These are phyloP conservation scores for Bipolaris bicolor DNA, from an alignment of 2,329 filamentous ascomycete genomes.

Conservation along the genomic window DNA sequence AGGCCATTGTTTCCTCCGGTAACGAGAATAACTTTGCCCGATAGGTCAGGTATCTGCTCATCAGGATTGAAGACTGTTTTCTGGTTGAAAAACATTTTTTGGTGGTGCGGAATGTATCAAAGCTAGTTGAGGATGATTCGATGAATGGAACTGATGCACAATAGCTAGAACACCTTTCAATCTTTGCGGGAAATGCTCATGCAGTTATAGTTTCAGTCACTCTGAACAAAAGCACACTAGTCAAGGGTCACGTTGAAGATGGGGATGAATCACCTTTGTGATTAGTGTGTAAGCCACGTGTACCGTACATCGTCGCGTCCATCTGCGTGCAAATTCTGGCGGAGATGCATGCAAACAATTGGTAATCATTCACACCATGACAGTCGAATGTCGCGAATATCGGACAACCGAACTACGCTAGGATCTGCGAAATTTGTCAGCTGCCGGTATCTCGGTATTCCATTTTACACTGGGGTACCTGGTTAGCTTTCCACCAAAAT, in stretches of 20 bases:
- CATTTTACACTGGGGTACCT: not conserved
- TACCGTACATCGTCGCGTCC: not conserved
- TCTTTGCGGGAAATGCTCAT: not conserved
- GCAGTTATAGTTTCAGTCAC: not conserved
- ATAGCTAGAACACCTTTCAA: not conserved
- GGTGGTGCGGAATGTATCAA: not conserved
- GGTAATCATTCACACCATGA: not conserved
- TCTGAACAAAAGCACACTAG: not conserved
- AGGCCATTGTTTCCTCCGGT: constrained; percentile 54
- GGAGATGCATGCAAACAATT: not conserved
- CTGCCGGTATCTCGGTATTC: not conserved
- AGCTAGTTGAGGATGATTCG: not conserved
- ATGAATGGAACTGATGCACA: not conserved
- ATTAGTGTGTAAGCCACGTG: not conserved
- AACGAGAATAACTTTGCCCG: constrained; percentile 31
- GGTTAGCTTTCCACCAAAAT: not conserved
- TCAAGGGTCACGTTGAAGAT: not conserved
- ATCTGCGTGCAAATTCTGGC: not conserved
- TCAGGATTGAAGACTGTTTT: constrained; percentile 21
- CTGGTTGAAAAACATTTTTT: not conserved
- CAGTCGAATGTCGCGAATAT: not conserved
- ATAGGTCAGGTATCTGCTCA: constrained; percentile 26
- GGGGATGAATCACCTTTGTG: not conserved
- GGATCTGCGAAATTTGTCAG: not conserved
- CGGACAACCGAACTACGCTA: not conserved